phyloP scores from a whole-genome alignment of 129 eudicot genomes.

The Arctium minus region DNA sequence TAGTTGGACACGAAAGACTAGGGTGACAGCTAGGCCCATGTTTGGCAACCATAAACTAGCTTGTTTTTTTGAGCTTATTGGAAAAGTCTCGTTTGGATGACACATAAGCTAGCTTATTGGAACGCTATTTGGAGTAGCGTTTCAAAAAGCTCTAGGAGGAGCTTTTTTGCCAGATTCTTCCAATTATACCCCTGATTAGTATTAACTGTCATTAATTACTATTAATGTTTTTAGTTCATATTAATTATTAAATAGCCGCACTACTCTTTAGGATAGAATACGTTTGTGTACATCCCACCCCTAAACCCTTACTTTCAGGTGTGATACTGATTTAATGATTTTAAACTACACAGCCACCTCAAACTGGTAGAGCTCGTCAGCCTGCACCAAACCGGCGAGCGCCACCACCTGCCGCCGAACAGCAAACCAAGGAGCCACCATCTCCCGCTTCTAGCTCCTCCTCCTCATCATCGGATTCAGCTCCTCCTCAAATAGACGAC shows the following conservation, averaged over 20 bases:
- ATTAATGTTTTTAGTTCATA: too few species aligned
- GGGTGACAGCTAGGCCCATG: too few species aligned
- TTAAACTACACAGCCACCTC: slow-evolving; percentile 45
- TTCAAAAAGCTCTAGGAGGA: neutral
- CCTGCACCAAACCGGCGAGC: slow-evolving; percentile 34
- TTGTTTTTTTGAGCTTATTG: neutral
- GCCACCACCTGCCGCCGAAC: slow-evolving; percentile 20
- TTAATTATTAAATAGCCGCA: neutral
- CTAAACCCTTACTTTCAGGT: too few species aligned
- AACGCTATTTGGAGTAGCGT: too few species aligned
- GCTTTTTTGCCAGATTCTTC: neutral
- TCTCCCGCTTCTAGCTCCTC: slow-evolving; percentile 41
- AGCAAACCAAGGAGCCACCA: slow-evolving; percentile 33
- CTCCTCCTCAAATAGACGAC: slow-evolving; percentile 28
- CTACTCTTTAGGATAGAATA: too few species aligned
- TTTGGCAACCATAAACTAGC: neutral
- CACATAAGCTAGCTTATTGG: neutral
- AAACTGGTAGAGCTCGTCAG: slow-evolving; percentile 31
- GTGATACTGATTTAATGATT: neutral
- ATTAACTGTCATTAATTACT: neutral
- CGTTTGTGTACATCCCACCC: too few species aligned
- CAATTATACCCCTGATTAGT: neutral
- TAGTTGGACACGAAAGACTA: too few species aligned
- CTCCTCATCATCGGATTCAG: slow-evolving; percentile 32
- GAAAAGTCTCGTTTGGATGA: neutral